These are phyloP conservation scores for Candida patagonica DNA, from an alignment of 805 yeast species.

Conservation along the genomic window DNA sequence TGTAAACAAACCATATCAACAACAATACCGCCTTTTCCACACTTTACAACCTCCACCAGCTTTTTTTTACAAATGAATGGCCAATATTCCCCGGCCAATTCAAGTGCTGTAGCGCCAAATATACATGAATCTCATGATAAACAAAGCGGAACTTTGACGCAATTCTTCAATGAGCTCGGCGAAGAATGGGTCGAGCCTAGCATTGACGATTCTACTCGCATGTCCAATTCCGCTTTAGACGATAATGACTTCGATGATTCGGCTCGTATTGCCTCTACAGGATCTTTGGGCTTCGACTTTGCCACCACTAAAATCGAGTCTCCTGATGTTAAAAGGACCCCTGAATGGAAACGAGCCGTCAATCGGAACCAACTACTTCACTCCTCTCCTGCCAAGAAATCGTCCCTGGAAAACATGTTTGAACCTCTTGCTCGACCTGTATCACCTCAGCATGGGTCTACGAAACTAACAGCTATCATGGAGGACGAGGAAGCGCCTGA, in stretches of 20 bases:
- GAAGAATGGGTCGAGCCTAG: conserved; percentile 1
- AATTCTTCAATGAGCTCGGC: not conserved
- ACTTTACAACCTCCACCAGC: no score
- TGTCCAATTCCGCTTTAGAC: not conserved
- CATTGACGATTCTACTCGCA: not conserved
- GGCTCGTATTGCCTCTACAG: not conserved
- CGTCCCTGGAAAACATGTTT: conserved; percentile 1
- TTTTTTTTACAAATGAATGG: no score
- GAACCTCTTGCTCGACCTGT: not conserved
- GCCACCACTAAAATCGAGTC: conserved; percentile 7
- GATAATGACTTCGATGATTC: not conserved
- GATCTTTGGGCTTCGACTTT: not conserved
- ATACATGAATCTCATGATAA: no score
- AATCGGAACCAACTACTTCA: conserved; percentile 1
- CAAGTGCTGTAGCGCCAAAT: no score
- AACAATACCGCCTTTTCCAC: no score
- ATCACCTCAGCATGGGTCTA: no score
- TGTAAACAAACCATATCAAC: conserved; percentile 3
- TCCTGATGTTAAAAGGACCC: conserved; percentile 4
- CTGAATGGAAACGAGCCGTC: conserved; percentile 12
- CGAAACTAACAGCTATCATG: not conserved
- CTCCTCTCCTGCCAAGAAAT: no score
- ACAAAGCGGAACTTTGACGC: no score
- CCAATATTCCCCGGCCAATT: no score
- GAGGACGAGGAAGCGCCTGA: not conserved